A percentile compares a stretch with the other conserved stretches of the same genome.
Evolutionary conservation across 148 eudicot species (phyloP).

Genomic region (Rhododendron ferrugineum): DNA sequence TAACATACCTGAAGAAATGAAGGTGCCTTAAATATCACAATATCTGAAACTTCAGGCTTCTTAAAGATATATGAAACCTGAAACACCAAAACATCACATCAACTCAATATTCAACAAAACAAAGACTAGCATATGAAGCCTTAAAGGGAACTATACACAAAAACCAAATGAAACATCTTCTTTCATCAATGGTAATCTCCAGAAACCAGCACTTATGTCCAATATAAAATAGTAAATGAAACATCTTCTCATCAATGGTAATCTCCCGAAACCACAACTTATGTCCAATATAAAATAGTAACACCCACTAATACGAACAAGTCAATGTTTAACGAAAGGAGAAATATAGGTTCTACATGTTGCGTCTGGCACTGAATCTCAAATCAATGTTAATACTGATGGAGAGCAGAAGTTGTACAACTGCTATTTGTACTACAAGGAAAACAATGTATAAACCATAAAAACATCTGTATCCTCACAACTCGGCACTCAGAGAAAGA

Average conservation of each 20-base stretch:
- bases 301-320: neutral
- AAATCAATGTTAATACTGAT: neutral
- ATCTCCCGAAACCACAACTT: neutral
- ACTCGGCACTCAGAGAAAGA: neutral
- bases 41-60: conserved; percentile 76
- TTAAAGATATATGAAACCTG: conserved; percentile 79
- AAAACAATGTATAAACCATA: neutral
- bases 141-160: neutral
- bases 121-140: neutral
- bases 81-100: conserved; percentile 7
- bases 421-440: neutral
- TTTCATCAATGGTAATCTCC: neutral
- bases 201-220: neutral
- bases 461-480: neutral
- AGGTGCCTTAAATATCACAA: conserved; percentile 82
- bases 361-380: neutral
- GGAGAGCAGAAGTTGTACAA: conserved; percentile 1
- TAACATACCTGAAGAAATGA: conserved; percentile 62
- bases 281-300: neutral
- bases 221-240: neutral
- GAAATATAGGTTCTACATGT: neutral
- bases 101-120: neutral
- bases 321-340: neutral
- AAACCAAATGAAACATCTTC: neutral
- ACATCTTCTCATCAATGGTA: neutral